Evolutionary conservation across 345 rosid species (phyloP).

Genomic region (Linum usitatissimum): DNA sequence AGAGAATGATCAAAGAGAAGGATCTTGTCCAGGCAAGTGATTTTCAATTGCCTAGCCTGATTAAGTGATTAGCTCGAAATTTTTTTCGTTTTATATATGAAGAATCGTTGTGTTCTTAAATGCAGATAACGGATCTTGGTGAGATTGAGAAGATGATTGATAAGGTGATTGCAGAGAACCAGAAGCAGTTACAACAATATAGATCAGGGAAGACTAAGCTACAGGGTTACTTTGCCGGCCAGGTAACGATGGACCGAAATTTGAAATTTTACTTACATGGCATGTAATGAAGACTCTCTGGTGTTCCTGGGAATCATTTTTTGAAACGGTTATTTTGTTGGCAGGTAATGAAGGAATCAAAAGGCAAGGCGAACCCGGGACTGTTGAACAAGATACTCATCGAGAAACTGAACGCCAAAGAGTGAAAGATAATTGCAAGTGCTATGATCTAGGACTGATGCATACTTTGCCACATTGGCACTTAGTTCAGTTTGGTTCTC

Average conservation of each 20-base stretch:
- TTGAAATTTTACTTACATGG: neutral
- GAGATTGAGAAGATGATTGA: slow-evolving; percentile 79
- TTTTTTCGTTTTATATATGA: too few species aligned
- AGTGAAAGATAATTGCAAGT: slow-evolving; percentile 19
- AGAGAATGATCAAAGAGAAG: slow-evolving; percentile 69
- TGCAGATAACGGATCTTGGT: slow-evolving; percentile 61
- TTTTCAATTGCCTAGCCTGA: slow-evolving; percentile 5
- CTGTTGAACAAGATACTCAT: slow-evolving; percentile 68
- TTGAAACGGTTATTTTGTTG: slow-evolving; percentile 11
- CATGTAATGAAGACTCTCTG: neutral
- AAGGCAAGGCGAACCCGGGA: slow-evolving; percentile 87
- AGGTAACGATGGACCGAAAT: slow-evolving; percentile 32
- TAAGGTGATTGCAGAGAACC: slow-evolving; percentile 59
- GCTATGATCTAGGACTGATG: too few species aligned
- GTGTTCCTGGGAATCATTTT: neutral
- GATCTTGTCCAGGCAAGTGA: slow-evolving; percentile 83
- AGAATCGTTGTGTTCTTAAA: too few species aligned
- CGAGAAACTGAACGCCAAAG: slow-evolving; percentile 53
- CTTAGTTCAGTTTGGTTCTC: too few species aligned
- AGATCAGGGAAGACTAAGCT: slow-evolving; percentile 79
- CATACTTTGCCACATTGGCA: too few species aligned
- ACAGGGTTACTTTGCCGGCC: slow-evolving; percentile 86
- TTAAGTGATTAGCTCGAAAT: neutral
- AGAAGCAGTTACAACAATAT: slow-evolving; percentile 79
- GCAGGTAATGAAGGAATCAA: slow-evolving; percentile 85